Evolutionary conservation across 2,329 filamentous ascomycete genomes (phyloP), one percentile per base, ranked within the genome.

Genomic region (Blumeriella jaapii): DNA sequence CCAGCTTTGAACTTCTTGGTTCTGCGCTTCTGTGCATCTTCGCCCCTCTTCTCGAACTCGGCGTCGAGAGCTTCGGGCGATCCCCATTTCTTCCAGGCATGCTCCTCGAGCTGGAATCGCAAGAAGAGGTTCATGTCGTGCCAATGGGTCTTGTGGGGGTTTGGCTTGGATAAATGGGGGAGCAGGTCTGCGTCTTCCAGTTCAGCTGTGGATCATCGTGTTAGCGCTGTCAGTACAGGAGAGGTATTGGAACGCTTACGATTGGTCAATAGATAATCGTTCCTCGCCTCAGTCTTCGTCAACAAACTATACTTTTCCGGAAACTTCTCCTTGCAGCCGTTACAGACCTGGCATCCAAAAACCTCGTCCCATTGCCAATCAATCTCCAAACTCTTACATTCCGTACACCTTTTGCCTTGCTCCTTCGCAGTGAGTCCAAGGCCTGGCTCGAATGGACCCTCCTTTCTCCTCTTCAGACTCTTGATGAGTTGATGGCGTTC

Each of bases 81-180:
- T 0, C 91, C 91, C 91, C 91, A 98, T 62, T 95, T 95, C 46
- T 74, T 76, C 0, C 64, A 79, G 0, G 89, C 91, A 55, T 95
- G 95, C 38, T 86, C 85, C 55, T 98, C 91, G 2, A 98, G 83
- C 55, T 98, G 91, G 41, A 76, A 93, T 1, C 91, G 80, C 14
- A 98, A 67, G 56, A 91, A 98, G 2, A 98, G 71, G 79, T 94
- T 94, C 91, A 98, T 98, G 64, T 93, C 85, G 58, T 95, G 86
- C 84, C 86, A 98, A 39, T 87, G 86, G 0, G 82, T 77, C 57
- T 95, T 95, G 61, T 95, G 91, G 1, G 91, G 91, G 51, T 98
- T 98, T 1, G 91, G 89, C 20, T 79, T 78, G 35, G 82, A 81
- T 6, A 98, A 68, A 56, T 93, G 87, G 0, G 89, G 89, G 0